Evolutionary conservation across 2,329 filamentous ascomycete species (phyloP).

Genomic region (Thielaviopsis punctulata): DNA sequence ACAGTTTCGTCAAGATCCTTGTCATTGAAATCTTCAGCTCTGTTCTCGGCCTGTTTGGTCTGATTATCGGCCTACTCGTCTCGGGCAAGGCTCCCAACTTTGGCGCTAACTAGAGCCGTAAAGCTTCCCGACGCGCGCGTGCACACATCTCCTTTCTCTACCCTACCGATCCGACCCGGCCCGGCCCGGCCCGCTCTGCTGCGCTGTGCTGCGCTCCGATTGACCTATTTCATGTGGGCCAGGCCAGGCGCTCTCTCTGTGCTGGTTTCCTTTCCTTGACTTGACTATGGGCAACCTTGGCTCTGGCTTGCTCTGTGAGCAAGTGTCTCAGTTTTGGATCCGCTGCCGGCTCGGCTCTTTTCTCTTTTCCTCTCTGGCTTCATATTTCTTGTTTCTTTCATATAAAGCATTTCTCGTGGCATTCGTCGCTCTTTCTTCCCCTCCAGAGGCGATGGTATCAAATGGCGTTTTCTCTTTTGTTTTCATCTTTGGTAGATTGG

Average conservation of each 20-base stretch:
- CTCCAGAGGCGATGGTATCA: constrained; percentile 10
- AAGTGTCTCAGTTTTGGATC: not conserved
- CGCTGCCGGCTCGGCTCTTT: no score
- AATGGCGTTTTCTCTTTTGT: constrained; percentile 10
- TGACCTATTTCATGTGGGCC: no score
- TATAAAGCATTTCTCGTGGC: not conserved
- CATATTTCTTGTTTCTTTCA: constrained; percentile 1
- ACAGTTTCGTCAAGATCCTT: constrained; percentile 95
- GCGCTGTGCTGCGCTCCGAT: no score
- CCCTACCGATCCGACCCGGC: not conserved
- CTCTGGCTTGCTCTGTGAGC: not conserved
- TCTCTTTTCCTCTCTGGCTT: no score
- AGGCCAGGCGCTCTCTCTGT: no score
- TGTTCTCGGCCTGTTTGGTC: constrained; percentile 84
- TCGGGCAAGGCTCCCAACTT: constrained; percentile 73
- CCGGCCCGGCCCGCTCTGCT: no score
- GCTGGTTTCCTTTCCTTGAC: no score
- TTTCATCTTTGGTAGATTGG: constrained; percentile 9
- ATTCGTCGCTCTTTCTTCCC: constrained; percentile 5
- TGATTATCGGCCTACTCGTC: constrained; percentile 84
- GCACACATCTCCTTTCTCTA: not conserved
- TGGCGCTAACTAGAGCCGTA: constrained; percentile 19
- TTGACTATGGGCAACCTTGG: no score
- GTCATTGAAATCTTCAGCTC: constrained; percentile 99
- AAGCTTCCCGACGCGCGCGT: not conserved